Base-by-base conservation (phyloP, 805 yeast species). In the Cyberlindnera sargentensis region DNA sequence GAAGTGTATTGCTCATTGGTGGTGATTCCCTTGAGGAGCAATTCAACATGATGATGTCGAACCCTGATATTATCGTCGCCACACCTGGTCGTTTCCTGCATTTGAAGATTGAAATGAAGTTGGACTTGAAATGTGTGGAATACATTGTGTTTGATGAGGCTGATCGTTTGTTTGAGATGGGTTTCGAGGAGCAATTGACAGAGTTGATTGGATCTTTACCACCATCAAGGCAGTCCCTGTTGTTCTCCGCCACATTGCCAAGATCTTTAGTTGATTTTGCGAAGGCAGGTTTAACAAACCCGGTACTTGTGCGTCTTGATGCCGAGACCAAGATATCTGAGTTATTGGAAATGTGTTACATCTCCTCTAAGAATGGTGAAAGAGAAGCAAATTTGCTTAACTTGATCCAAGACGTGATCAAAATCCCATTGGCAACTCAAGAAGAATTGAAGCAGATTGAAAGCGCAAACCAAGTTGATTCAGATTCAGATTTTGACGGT, bases 1-100 rank as follows among this genome's bases (percentile, higher is more conserved):
- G 96, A 54, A 71, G 87, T 15, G 78, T 84, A 10, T 71, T 90
- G 40, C 68, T 93, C 29, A 91, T 95, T 45, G 99, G 99, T 68
- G 99, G 99, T 70, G 99, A 93, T 60, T 86, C 96, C n/a, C 69
- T 93, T 57, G 99, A 93, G 60, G 97, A 91, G 44, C 99, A 93
- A 67, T 93, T 93, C 61, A 72, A 85, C 24, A 79, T 86, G 61
- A 87, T 93, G 95, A 82, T 90, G 85, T 65, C 81, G 44, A 88
- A 89, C 58, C 99, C 99, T 0, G 99, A 93, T 68, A 81, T 95
- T 31, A 75, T 93, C 34, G 82, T 93, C 46, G 98, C 98, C 23
- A 93, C 99, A 0, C 99, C 99, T 0, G 99, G 99, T 63, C 76
- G 99, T 64, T 93, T 93, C 57, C 66, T 91, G 65, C 99, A 93